Evolutionary conservation across 345 rosid species (phyloP), one percentile per base, ranked within the genome.

Genomic region (Nasturtium officinale): DNA sequence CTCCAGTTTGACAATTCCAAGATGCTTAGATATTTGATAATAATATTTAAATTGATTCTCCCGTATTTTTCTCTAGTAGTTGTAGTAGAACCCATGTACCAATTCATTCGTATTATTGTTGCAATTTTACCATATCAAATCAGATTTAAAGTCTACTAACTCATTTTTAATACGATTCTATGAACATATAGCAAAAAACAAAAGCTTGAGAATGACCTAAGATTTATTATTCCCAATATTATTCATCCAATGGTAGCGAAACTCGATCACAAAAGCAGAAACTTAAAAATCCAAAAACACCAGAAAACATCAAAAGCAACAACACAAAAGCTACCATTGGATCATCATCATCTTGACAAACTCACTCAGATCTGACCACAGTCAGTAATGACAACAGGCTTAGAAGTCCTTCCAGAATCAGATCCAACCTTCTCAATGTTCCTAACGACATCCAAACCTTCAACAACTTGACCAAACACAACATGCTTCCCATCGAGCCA

Each of bases 401-500:
- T 84, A 0, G 86, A 65, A 3, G 88, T 84, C 72, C 32, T 79
- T 18, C 91, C 88, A 29, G 28, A 21, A 35, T 71, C 46, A 29
- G 91, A 84, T n/a, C 88, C 91, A 45, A 83, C 87, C 75, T 82
- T 84, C 83, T 89, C 90, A 3, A 84, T 51, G 10, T 56, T 64
- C 62, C 65, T 76, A 38, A 89, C 85, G 0, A 83, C 85, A 37
- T 84, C 81, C 82, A 89, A 6, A 0, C 96, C 90, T 16, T 84
- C 89, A 45, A 84, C 78, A 0, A 87, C 84, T 47, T 74, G 77
- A 2, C 96, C 90, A 11, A 84, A 89, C 82, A 87, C 92, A 15
- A 89, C 91, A 35, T 89, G 95, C 71, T 84, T 87, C 4, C 86
- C 87, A n/a, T 85, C 84, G 2, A 89, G 87, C 90, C 90, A 85